Base-by-base conservation (phyloP, 2,329 filamentous ascomycete species). In the Stromatinia cepivora region DNA sequence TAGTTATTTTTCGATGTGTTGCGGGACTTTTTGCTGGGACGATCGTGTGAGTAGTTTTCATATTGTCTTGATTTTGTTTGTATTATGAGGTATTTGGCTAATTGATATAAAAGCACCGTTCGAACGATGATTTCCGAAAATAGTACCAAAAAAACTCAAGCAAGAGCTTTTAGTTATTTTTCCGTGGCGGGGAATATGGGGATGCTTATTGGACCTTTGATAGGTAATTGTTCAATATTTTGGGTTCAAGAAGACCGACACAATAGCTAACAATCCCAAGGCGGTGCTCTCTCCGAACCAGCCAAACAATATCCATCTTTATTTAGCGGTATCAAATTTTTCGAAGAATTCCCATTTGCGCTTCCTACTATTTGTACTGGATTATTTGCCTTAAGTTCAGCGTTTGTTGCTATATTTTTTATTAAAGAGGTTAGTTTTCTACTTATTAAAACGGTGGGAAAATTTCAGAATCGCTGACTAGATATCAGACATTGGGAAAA, bases 81-180 rank as follows among this genome's bases (percentile, higher is more conserved):
- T 10, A 56, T 31, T 25, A 39, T 42, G 34, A n/a, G 20, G n/a
- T 17, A 45, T 31, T 56, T 4, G 20, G 11, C 25, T 42, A 6
- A 68, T 25, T 48, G 2, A 48, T n/a, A 22, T 42, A 34, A 61
- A n/a, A 77, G 76, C 1, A 78, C 91, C 8, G 87, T 94, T 68
- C 84, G 92, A 39, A 89, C 91, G 9, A 93, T 94, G 90, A 83
- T 94, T 42, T 86, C 86, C 25, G 92, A 95, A 79, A 87, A 89
- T 73, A 90, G 87, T 78, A 91, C 89, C 0, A 80, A 85, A 7
- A 84, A 86, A 71, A 93, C 89, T 0, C 91, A 94, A 79, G 91
- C 92, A 0, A 81, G 84, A 39, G 88, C 89, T 0, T 95, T 94
- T 76, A 89, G 89, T 75, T 91, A 88, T 82, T 94, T 94, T 76